These are phyloP conservation scores for Biscogniauxia marginata DNA, from an alignment of 2,329 filamentous ascomycete genomes.

Conservation along the genomic window DNA sequence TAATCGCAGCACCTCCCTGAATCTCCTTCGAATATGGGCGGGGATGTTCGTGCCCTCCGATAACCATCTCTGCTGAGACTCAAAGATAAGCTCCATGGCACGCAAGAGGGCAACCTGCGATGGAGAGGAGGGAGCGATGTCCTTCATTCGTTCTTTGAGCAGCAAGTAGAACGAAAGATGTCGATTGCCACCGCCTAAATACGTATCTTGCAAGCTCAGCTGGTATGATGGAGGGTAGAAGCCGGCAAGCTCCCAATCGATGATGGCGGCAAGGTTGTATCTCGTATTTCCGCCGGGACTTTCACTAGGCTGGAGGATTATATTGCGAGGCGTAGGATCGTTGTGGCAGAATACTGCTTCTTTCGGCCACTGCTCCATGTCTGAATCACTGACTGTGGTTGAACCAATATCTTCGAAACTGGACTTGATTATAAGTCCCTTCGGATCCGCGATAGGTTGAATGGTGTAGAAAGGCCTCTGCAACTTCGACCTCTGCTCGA, in stretches of 20 bases:
- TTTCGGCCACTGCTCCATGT: constrained; percentile 18
- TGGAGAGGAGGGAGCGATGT: constrained; percentile 4
- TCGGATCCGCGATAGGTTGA: neutral
- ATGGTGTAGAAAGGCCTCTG: constrained; percentile 4
- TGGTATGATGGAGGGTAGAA: constrained; percentile 23
- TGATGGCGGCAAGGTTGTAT: constrained; percentile 20
- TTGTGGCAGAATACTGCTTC: constrained; percentile 26
- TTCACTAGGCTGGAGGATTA: constrained; percentile 10
- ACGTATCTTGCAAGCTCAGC: constrained; percentile 22
- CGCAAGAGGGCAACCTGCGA: constrained; percentile 17
- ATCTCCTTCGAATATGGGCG: constrained; percentile 19
- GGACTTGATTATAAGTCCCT: constrained; percentile 6
- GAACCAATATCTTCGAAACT: constrained; percentile 15
- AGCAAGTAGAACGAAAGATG: constrained; percentile 19
- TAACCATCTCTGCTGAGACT: constrained; percentile 16
- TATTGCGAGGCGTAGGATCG: constrained; percentile 20
- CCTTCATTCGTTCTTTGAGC: constrained; percentile 7
- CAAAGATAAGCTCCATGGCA: constrained; percentile 18
- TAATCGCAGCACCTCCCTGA: constrained; percentile 1
- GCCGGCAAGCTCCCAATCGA: constrained; percentile 24
- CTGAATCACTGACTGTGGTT: constrained; percentile 14
- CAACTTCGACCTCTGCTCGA: constrained; percentile 4
- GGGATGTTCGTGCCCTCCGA: constrained; percentile 12
- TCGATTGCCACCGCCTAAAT: constrained; percentile 12
- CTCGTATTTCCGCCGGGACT: constrained; percentile 1